These are phyloP conservation scores for Zymoseptoria ardabiliae DNA, from an alignment of 2,329 filamentous ascomycete species.

Conservation along the genomic window DNA sequence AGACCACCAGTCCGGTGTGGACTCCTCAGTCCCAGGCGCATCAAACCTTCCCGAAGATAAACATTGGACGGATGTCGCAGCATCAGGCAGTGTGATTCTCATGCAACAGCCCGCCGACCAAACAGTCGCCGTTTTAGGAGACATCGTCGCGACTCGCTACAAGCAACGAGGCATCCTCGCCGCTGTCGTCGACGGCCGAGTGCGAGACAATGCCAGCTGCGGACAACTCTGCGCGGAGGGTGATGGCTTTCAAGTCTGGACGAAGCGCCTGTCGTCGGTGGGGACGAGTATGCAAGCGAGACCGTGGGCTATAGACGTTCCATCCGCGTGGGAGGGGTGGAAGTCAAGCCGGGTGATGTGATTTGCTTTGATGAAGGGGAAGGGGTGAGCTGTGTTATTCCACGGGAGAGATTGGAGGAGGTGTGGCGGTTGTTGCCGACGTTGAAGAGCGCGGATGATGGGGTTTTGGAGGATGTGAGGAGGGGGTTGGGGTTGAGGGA, in stretches of 20 bases:
- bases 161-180: constrained; percentile 53
- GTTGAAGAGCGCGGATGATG: constrained; percentile 37
- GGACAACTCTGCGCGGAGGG: constrained; percentile 42
- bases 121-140: constrained; percentile 57
- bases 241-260: constrained; percentile 43
- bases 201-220: constrained; percentile 50
- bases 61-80: constrained; percentile 62
- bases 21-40: constrained; percentile 11
- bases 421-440: constrained; percentile 55
- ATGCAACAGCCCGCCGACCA: constrained; percentile 59
- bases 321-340: constrained; percentile 33
- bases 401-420: constrained; percentile 50
- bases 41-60: constrained; percentile 49
- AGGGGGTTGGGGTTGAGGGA: constrained; percentile 56
- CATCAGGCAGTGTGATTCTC: constrained; percentile 55
- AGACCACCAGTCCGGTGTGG: constrained; percentile 29
- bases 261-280: constrained; percentile 50
- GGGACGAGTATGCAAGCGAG: constrained; percentile 51
- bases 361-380: constrained; percentile 63
- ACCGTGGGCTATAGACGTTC: constrained; percentile 46
- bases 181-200: constrained; percentile 60
- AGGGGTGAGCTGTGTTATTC: constrained; percentile 60
- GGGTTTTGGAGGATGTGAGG: constrained; percentile 51
- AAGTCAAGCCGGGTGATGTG: constrained; percentile 52
- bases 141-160: constrained; percentile 67